Evolutionary conservation across 192 early-diverging fungal genomes (phyloP).

Genomic region (Dimargaris verticillata): DNA sequence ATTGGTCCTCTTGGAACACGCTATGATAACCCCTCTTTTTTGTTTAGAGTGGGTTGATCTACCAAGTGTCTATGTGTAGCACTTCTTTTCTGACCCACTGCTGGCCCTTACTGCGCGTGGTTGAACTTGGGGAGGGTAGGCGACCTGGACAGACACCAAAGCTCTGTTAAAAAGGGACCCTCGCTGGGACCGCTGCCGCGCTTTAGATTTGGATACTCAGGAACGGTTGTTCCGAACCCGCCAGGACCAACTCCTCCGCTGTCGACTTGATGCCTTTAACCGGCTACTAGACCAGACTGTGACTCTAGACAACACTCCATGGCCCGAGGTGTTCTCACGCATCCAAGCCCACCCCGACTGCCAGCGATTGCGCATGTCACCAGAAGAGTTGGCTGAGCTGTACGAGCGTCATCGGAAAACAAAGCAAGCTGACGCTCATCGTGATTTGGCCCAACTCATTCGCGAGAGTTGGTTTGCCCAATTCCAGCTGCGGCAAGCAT

Average conservation of each 20-base stretch:
- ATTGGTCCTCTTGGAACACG: too few relatives aligned
- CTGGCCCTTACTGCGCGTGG: too few relatives aligned
- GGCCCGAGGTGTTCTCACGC: background rate
- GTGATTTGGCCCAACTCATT: constrained; percentile 6
- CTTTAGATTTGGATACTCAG: background rate
- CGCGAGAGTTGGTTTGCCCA: constrained; percentile 11
- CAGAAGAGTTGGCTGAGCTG: background rate
- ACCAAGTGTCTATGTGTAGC: too few relatives aligned
- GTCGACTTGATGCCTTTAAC: constrained; percentile 1
- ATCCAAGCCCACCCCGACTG: background rate
- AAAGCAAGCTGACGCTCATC: background rate
- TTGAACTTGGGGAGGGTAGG: too few relatives aligned
- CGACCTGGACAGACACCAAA: too few relatives aligned
- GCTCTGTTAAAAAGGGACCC: background rate
- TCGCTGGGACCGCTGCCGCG: background rate
- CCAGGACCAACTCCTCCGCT: background rate
- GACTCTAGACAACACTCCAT: background rate
- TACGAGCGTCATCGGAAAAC: background rate
- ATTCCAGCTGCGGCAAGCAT: constrained; percentile 6
- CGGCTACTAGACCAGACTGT: background rate
- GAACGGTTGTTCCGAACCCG: background rate
- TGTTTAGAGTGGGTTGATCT: too few relatives aligned
- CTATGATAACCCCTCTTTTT: too few relatives aligned
- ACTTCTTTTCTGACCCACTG: too few relatives aligned
- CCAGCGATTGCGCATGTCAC: background rate